Base-by-base conservation (phyloP, 768 basidiomycete genomes). In the Russula griseocarnosa region DNA sequence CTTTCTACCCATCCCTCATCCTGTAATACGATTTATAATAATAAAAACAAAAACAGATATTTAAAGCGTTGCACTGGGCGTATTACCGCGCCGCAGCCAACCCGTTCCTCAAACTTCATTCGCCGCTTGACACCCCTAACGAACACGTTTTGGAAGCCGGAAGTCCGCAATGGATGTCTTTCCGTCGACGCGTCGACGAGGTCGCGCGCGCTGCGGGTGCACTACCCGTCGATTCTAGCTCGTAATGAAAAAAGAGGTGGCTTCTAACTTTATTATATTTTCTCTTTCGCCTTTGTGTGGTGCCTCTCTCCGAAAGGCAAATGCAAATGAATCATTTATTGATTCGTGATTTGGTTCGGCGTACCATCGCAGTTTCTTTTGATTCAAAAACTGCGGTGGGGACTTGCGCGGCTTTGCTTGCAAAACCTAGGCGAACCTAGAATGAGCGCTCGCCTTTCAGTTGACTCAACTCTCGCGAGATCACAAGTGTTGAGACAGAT, bases 51-150 rank as follows among this genome's bases (percentile, higher is more conserved):
- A 46, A 46, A 26, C 7, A 96, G 93, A 84, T 91, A 47, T 94
- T 94, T 80, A 90, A 87, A 71, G 91, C 94, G 10, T 74, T 95
- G 58, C 93, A 96, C 71, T 88, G 90, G 78, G 89, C 91, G 0
- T 94, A 94, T 74, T 89, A 92, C 67, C 80, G 82, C 40, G 83
- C 93, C 26, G 81, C 92, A 54, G 87, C 90, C 47, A 94, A 95
- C 69, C 94, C 94, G 3, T 94, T 96, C 76, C 78, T 94, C 58
- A 86, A 81, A 63, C 77, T 89, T n/a, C 79, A 84, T 65, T 74
- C 77, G 22, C 72, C 81, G 5, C 66, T 69, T 30, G 65, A 66
- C 22, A 42, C 42, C 3, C 32, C 51, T 20, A 54, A 34, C 18
- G 3, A 69, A 75, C 0, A 79, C 82, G 11, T 85, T 56, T 78